Base-by-base conservation (phyloP, 139 green algal species). In the Chlorella sorokiniana region DNA sequence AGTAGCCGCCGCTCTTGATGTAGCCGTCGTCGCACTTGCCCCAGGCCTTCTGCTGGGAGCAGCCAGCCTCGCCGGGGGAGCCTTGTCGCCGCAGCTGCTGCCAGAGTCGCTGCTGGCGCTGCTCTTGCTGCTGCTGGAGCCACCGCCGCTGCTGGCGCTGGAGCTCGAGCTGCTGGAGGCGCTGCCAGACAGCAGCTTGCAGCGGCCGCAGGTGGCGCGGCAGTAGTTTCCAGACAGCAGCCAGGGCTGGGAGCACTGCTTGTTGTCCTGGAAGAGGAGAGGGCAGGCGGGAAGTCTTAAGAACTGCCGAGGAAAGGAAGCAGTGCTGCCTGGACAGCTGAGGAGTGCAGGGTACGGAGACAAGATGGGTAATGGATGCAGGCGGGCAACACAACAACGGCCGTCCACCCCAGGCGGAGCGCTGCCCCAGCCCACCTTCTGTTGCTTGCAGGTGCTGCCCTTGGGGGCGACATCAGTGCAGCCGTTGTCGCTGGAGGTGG, bases 21-120 rank as follows among this genome's bases (percentile, higher is more conserved):
- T 59, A 90, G 51, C 27, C 25, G 10, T 81, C 35, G 1, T 42
- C 16, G 67, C 87, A 91, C 63, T 86, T 86, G 77, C 87, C 87
- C 48, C 78, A 89, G 37, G 72, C 62, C 61, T 82, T 54, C 76
- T 91, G 86, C 76, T 87, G 81, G 33, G 74, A 14, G 61, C 85
- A 89, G 71, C 61, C 69, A 29, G 29, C 33, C 20, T 42, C 41
- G 20, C 51, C 76, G 40, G 29, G 10, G 83, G 83, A 4, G 75
- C 11, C 33, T n/a, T 59, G 54, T 87, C 83, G 33, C 27, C 37
- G 67, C 83, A 87, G 54, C 59, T 25, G 71, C 38, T 44, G 56
- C 48, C 23, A 44, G 41, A 20, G 37, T 65, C 45, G 64, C 37
- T 41, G 25, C 6, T 45, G 48, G 48, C 7, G 27, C 33, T 20